A percentile compares a stretch with the other conserved stretches of the same genome.
These are phyloP conservation scores for Gleditsia sinensis DNA, from an alignment of 306 rosid genomes.

Conservation along the genomic window DNA sequence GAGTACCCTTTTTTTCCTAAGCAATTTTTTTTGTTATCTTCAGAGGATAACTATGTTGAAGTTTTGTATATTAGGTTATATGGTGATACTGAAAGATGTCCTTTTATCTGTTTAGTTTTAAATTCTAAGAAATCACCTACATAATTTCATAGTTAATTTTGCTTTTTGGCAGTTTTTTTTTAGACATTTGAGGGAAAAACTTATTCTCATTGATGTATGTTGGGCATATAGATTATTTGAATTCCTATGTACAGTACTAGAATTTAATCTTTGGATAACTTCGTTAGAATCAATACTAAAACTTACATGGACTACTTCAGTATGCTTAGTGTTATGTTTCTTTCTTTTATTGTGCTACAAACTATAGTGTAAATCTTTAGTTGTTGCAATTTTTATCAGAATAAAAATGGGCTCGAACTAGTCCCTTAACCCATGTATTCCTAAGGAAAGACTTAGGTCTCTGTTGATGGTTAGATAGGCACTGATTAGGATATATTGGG, in stretches of 20 bases:
- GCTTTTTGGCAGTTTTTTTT: conserved; percentile 80
- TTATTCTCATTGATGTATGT: conserved; percentile 87
- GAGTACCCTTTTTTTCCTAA: no score
- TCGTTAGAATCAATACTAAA: conserved; percentile 22
- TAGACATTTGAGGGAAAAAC: conserved; percentile 94
- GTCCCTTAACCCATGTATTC: conserved; percentile 76
- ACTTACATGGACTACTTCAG: conserved; percentile 48
- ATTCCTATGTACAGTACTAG: conserved; percentile 19
- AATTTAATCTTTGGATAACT: conserved; percentile 25
- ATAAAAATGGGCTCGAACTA: conserved; percentile 76
- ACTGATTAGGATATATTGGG: conserved; percentile 65
- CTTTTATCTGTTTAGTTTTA: conserved; percentile 4
- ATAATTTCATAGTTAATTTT: conserved; percentile 29
- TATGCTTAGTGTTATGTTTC: conserved; percentile 48
- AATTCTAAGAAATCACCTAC: conserved; percentile 16
- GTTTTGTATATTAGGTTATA: conserved; percentile 17
- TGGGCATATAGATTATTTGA: conserved; percentile 21
- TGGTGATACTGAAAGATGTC: conserved; percentile 2
- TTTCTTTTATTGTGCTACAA: conserved; percentile 26
- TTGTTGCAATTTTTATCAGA: conserved; percentile 51
- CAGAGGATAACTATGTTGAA: neutral
- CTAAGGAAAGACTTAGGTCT: conserved; percentile 51
- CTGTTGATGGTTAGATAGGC: conserved; percentile 60
- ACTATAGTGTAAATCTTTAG: conserved; percentile 20
- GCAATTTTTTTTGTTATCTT: conserved; percentile 22